phyloP scores from a whole-genome alignment of 2,329 filamentous ascomycete genomes.

The Cladophialophora chaetospira region DNA sequence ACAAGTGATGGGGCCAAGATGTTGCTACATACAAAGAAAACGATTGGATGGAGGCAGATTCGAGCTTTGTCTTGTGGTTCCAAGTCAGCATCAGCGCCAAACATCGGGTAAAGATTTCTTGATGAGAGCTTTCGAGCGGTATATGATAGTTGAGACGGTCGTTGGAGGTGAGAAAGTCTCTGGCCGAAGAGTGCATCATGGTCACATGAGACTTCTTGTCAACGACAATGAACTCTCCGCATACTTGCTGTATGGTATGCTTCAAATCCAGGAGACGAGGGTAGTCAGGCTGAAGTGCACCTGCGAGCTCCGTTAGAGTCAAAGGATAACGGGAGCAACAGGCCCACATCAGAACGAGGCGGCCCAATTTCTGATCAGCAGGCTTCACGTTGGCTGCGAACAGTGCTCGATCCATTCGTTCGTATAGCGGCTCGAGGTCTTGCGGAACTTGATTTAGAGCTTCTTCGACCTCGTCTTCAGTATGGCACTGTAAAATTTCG shows the following conservation, averaged over 20 bases:
- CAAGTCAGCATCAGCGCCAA: conserved; percentile 21
- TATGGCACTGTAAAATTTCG: conserved; percentile 26
- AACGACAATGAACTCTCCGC: conserved; percentile 35
- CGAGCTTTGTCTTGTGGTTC: neutral
- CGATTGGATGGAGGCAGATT: neutral
- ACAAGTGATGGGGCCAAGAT: conserved; percentile 27
- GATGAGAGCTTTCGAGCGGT: conserved; percentile 21
- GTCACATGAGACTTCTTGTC: conserved; percentile 26
- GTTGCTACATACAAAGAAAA: conserved; percentile 25
- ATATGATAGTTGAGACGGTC: conserved; percentile 7
- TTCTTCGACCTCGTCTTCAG: conserved; percentile 22
- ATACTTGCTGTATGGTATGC: conserved; percentile 33
- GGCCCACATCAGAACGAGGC: conserved; percentile 34
- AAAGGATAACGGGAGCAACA: conserved; percentile 33
- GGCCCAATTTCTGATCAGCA: conserved; percentile 20
- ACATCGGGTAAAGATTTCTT: conserved; percentile 34
- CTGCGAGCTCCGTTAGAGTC: conserved; percentile 33
- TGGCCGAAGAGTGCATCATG: conserved; percentile 36
- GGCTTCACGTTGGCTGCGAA: conserved; percentile 14
- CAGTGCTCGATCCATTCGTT: conserved; percentile 33
- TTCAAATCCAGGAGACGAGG: conserved; percentile 28
- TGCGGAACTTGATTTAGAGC: conserved; percentile 33
- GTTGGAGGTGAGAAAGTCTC: conserved; percentile 30
- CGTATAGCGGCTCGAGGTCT: conserved; percentile 37
- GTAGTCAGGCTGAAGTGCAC: conserved; percentile 33